Percentiles rank a stretch among this genome's conserved stretches.
These are phyloP conservation scores for Suillus discolor DNA, from an alignment of 768 basidiomycete species.

Conservation along the genomic window DNA sequence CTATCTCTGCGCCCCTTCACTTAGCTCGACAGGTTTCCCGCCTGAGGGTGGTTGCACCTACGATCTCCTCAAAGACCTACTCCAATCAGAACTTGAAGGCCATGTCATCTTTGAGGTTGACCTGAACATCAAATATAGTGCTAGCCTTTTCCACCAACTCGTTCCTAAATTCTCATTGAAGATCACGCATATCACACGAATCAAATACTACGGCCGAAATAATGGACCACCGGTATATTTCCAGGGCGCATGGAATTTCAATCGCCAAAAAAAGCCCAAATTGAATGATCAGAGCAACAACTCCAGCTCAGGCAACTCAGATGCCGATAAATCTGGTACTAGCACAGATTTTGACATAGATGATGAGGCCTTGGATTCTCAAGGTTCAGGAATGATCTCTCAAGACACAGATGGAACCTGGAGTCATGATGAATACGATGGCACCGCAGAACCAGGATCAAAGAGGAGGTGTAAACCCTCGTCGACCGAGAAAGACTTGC, in stretches of 20 bases:
- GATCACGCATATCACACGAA: background rate
- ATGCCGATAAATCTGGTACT: background rate
- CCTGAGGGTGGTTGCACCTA: background rate
- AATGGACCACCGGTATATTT: background rate
- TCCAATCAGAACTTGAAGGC: background rate
- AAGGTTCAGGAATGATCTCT: background rate
- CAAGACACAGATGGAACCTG: background rate
- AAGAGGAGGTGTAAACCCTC: background rate
- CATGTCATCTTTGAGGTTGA: background rate
- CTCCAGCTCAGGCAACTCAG: background rate
- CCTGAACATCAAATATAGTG: background rate
- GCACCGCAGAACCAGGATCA: background rate
- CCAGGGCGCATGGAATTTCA: background rate
- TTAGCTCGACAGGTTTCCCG: background rate
- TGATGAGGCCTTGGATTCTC: background rate
- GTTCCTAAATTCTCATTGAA: background rate
- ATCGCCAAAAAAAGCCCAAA: background rate
- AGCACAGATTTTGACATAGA: background rate
- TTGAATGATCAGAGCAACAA: rapidly evolving
- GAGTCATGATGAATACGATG: background rate
- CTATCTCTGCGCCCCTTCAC: background rate
- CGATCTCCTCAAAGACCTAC: background rate
- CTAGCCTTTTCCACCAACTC: background rate
- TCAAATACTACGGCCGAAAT: background rate
- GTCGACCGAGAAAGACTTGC: background rate